phyloP scores from a whole-genome alignment of 2,329 filamentous ascomycete species.

The Fusarium sp. region DNA sequence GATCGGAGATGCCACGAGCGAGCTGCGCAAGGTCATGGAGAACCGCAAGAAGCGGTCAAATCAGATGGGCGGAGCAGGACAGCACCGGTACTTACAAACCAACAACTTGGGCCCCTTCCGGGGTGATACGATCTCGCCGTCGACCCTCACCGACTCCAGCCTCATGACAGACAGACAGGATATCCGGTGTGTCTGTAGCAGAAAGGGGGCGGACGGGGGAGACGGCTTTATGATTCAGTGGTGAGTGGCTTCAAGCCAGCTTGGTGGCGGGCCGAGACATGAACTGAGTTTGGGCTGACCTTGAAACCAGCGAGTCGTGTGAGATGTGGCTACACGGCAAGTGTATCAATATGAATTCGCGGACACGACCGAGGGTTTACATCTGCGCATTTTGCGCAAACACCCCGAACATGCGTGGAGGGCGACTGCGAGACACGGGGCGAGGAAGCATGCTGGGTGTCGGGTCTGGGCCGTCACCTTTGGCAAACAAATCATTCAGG shows the following conservation, averaged over 20 bases:
- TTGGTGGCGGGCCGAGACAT: neutral
- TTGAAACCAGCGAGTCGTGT: slow-evolving; percentile 66
- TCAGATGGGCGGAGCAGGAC: slow-evolving; percentile 45
- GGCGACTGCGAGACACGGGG: slow-evolving; percentile 58
- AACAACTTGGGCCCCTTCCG: slow-evolving; percentile 48
- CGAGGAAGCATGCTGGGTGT: slow-evolving; percentile 42
- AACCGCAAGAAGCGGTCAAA: slow-evolving; percentile 57
- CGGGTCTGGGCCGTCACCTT: slow-evolving; percentile 48
- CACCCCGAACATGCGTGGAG: slow-evolving; percentile 64
- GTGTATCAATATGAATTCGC: slow-evolving; percentile 68
- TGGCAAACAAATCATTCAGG: slow-evolving; percentile 56
- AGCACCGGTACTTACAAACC: slow-evolving; percentile 47
- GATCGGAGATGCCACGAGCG: slow-evolving; percentile 68
- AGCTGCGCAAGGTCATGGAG: slow-evolving; percentile 68
- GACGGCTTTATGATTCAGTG: slow-evolving; percentile 72
- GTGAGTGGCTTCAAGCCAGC: slow-evolving; percentile 52
- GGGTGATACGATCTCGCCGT: slow-evolving; percentile 60
- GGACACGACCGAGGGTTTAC: slow-evolving; percentile 69
- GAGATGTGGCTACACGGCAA: slow-evolving; percentile 73
- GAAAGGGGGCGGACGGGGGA: slow-evolving; percentile 55
- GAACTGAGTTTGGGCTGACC: slow-evolving; percentile 30
- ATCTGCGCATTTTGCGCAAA: slow-evolving; percentile 73
- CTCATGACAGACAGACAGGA: slow-evolving; percentile 53
- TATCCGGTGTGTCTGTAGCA: slow-evolving; percentile 68
- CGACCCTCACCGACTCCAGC: slow-evolving; percentile 61